These are phyloP conservation scores for Chaetomium olivaceum DNA, from an alignment of 2,329 filamentous ascomycete genomes.

Conservation along the genomic window DNA sequence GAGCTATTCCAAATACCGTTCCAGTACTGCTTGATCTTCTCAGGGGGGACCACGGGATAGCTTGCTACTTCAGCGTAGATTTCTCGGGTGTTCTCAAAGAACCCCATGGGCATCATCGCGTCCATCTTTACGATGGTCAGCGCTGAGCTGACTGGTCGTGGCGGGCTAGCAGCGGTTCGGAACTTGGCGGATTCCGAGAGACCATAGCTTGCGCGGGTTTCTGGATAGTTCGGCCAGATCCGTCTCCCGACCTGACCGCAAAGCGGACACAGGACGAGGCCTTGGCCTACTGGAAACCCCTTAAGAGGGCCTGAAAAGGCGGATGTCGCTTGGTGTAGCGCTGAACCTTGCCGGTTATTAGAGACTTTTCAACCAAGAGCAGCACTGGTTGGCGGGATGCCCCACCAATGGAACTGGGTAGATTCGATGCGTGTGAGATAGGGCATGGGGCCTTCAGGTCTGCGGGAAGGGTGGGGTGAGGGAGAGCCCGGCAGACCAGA, in stretches of 20 bases:
- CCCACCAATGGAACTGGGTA: not conserved
- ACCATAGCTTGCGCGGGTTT: slow-evolving; percentile 19
- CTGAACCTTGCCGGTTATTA: not conserved
- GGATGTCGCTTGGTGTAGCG: not conserved
- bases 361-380: not conserved
- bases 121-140: slow-evolving; percentile 29
- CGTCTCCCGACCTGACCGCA: not conserved
- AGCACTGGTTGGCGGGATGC: not conserved
- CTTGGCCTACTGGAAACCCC: not conserved
- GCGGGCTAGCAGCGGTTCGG: slow-evolving; percentile 11
- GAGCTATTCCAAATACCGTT: slow-evolving; percentile 47
- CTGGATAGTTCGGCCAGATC: not conserved
- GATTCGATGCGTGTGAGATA: not conserved
- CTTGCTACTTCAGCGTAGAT: slow-evolving; percentile 57
- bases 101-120: slow-evolving; percentile 57
- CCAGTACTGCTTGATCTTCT: slow-evolving; percentile 58
- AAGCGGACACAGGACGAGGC: not conserved
- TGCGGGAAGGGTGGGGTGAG: not conserved
- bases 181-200: slow-evolving; percentile 2
- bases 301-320: not conserved
- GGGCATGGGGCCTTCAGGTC: slow-evolving; percentile 1
- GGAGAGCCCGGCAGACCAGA: not conserved
- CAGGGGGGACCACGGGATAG: slow-evolving; percentile 51
- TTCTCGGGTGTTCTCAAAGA: slow-evolving; percentile 54
- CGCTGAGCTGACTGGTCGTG: not conserved